phyloP scores from a whole-genome alignment of 164 flowering plant genomes.

The Tetrastigma voinierianum region DNA sequence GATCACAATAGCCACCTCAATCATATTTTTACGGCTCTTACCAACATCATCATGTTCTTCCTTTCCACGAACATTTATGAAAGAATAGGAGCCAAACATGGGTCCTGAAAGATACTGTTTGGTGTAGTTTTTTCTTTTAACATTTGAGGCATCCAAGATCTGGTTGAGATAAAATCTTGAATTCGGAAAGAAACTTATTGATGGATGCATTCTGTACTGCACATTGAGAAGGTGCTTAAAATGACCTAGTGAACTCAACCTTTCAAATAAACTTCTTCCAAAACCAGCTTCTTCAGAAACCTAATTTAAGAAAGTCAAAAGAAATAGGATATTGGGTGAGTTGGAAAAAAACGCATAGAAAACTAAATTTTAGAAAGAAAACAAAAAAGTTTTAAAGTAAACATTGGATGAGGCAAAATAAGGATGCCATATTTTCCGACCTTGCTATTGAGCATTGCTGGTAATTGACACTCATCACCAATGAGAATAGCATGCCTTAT shows the following conservation, averaged over 20 bases:
- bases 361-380: not conserved
- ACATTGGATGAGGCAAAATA: slow-evolving; percentile 12
- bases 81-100: slow-evolving; percentile 54
- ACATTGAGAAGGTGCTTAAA: slow-evolving; percentile 41
- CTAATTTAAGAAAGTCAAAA: slow-evolving; percentile 8
- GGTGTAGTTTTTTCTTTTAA: slow-evolving; percentile 17
- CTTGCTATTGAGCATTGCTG: slow-evolving; percentile 51
- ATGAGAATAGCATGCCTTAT: slow-evolving; percentile 46
- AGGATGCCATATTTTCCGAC: slow-evolving; percentile 13
- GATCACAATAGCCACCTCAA: slow-evolving; percentile 35
- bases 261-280: slow-evolving; percentile 49
- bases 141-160: slow-evolving; percentile 38
- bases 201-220: slow-evolving; percentile 60
- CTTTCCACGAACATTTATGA: slow-evolving; percentile 35
- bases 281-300: slow-evolving; percentile 36
- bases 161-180: slow-evolving; percentile 29
- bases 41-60: slow-evolving; percentile 13
- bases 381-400: not conserved
- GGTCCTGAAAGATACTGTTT: slow-evolving; percentile 29
- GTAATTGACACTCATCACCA: slow-evolving; percentile 64
- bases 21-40: slow-evolving; percentile 31
- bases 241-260: slow-evolving; percentile 38
- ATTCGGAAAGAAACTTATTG: slow-evolving; percentile 48
- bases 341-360: not conserved
- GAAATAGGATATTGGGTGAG: not conserved